Conservation (phyloP, 163 green algal species). For the Chloroidium sp. region DNA sequence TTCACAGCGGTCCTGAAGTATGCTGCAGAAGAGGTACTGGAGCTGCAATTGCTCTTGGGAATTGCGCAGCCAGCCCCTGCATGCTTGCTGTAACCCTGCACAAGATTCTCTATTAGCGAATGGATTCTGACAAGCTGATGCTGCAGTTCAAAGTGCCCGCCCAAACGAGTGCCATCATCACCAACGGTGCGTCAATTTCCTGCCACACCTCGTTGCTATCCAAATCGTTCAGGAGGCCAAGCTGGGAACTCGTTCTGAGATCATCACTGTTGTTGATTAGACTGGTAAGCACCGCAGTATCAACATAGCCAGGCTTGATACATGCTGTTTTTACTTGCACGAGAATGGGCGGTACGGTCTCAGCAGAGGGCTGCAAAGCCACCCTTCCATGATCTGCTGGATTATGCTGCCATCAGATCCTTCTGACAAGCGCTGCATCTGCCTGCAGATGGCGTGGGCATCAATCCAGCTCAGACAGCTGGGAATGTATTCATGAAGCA, state of each 20-base stretch:
- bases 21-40: slow-evolving; percentile 83
- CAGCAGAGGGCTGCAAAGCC: no score
- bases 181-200: slow-evolving; percentile 61
- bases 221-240: not conserved
- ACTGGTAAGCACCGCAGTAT: not conserved
- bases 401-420: not conserved
- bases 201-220: not conserved
- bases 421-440: not conserved
- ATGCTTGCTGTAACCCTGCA: not conserved
- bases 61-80: not conserved
- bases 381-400: not conserved
- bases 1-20: slow-evolving; percentile 97
- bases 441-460: slow-evolving; percentile 83
- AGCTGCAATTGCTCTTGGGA: not conserved
- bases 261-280: not conserved
- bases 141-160: slow-evolving; percentile 88
- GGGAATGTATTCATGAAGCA: slow-evolving; percentile 97
- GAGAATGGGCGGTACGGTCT: no score
- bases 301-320: no score
- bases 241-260: not conserved
- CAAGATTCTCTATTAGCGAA: no score
- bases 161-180: slow-evolving; percentile 91
- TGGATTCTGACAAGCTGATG: not conserved
- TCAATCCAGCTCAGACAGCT: slow-evolving; percentile 91
- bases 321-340: no score